Percentiles rank a stretch among this genome's conserved stretches.
Evolutionary conservation across 306 rosid species (phyloP).

Genomic region (Trifolium fragiferum): DNA sequence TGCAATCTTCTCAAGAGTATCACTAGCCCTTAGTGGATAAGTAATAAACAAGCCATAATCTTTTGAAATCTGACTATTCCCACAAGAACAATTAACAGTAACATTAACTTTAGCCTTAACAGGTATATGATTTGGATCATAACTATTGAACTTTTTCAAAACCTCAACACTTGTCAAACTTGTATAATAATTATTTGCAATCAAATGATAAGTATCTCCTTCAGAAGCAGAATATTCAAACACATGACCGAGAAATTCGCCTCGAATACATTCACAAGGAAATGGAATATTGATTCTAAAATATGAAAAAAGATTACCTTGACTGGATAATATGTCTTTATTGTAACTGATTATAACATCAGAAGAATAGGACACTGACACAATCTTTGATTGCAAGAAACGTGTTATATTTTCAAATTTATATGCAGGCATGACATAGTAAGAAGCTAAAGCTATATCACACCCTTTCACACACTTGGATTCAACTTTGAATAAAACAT

Average conservation of each 20-base stretch:
- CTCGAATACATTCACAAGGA: slow-evolving; percentile 55
- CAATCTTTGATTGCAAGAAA: slow-evolving; percentile 34
- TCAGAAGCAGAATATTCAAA: slow-evolving; percentile 46
- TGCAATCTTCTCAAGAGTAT: slow-evolving; percentile 45
- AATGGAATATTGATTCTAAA: slow-evolving; percentile 53
- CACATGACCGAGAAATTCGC: slow-evolving; percentile 61
- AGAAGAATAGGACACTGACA: neutral
- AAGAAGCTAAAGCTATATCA: slow-evolving; percentile 70
- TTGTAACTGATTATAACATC: slow-evolving; percentile 44
- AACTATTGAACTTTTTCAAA: slow-evolving; percentile 51
- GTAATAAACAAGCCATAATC: slow-evolving; percentile 70
- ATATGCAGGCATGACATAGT: neutral
- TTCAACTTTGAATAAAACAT: slow-evolving; percentile 42
- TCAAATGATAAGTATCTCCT: slow-evolving; percentile 49
- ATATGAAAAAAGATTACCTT: neutral
- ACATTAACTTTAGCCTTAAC: slow-evolving; percentile 47
- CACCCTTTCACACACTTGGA: slow-evolving; percentile 60
- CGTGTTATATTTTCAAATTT: neutral
- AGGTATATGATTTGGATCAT: slow-evolving; percentile 37
- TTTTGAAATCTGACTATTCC: slow-evolving; percentile 54
- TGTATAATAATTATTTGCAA: slow-evolving; percentile 50
- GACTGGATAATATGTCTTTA: slow-evolving; percentile 27
- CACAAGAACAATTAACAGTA: slow-evolving; percentile 69
- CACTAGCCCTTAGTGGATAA: slow-evolving; percentile 56
- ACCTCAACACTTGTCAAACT: slow-evolving; percentile 56